A percentile compares a stretch with the other conserved stretches of the same genome.
Evolutionary conservation across 768 basidiomycete species (phyloP).

Genomic region (Collybia mongolica): DNA sequence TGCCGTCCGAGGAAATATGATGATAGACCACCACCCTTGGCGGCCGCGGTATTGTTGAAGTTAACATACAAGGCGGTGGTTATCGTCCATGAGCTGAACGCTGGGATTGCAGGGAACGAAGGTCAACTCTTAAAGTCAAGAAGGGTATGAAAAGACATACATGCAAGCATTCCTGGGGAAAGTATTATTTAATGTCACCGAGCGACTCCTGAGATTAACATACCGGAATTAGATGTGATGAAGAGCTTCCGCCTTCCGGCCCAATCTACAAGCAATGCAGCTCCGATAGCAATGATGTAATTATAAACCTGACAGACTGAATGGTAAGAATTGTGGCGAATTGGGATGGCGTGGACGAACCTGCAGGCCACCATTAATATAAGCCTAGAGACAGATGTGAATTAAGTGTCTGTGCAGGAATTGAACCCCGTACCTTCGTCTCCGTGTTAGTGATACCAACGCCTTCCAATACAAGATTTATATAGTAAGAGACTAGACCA

Average conservation of each 20-base stretch:
- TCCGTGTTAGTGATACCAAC: slow-evolving; percentile 57
- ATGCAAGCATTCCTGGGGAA: slow-evolving; percentile 37
- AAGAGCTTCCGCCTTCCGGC: slow-evolving; percentile 70
- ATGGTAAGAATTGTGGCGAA: too few species aligned
- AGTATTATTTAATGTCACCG: background rate
- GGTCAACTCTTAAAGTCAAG: background rate
- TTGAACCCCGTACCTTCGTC: slow-evolving; percentile 32
- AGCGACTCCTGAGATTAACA: slow-evolving; percentile 3
- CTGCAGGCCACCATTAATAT: slow-evolving; percentile 65
- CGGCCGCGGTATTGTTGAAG: slow-evolving; percentile 36
- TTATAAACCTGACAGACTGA: slow-evolving; percentile 51
- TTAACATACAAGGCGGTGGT: slow-evolving; percentile 43
- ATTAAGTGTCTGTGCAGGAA: background rate
- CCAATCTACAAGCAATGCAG: slow-evolving; percentile 64
- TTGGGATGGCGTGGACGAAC: slow-evolving; percentile 20
- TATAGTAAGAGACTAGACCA: slow-evolving; percentile 73
- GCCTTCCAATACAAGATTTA: slow-evolving; percentile 63
- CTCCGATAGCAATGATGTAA: slow-evolving; percentile 53
- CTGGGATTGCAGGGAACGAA: slow-evolving; percentile 21
- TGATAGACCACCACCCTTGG: slow-evolving; percentile 27
- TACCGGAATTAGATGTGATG: slow-evolving; percentile 57
- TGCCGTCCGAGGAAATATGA: background rate
- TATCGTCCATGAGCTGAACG: slow-evolving; percentile 58
- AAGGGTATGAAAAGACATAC: slow-evolving; percentile 27
- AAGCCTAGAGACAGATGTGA: slow-evolving; percentile 20